These are phyloP conservation scores for Xylariales sp. DNA, from an alignment of 2,329 filamentous ascomycete species.

Conservation along the genomic window DNA sequence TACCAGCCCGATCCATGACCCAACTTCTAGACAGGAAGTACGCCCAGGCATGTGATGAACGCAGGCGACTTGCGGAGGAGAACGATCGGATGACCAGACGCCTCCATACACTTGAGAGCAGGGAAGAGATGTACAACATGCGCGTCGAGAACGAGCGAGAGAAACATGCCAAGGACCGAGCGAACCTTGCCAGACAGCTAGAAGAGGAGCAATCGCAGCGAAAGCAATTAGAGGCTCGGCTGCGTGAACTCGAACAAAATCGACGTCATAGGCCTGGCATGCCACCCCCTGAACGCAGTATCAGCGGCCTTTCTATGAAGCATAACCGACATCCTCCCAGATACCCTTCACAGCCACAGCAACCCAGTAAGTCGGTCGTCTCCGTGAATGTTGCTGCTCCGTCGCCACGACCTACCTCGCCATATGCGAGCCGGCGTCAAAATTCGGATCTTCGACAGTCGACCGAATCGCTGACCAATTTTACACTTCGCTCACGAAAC, in stretches of 20 bases:
- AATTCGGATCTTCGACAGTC: slow-evolving; percentile 10
- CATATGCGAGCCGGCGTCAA: slow-evolving; percentile 4
- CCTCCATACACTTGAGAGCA: slow-evolving; percentile 32
- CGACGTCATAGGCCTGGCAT: slow-evolving; percentile 6
- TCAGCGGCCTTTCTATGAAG: slow-evolving; percentile 13
- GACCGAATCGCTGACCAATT: slow-evolving; percentile 15
- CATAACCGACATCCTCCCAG: slow-evolving; percentile 9
- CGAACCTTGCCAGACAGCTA: slow-evolving; percentile 29
- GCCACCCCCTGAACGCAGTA: slow-evolving; percentile 11
- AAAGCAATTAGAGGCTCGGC: slow-evolving; percentile 14
- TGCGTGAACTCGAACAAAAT: slow-evolving; percentile 23
- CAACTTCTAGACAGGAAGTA: slow-evolving; percentile 31
- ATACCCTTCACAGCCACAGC: slow-evolving; percentile 1
- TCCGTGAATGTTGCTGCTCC: neutral
- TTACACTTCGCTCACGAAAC: slow-evolving; percentile 28
- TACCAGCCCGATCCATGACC: slow-evolving; percentile 27
- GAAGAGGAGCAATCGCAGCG: slow-evolving; percentile 30
- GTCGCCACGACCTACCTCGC: slow-evolving; percentile 10
- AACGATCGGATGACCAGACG: slow-evolving; percentile 28
- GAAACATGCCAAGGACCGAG: slow-evolving; percentile 27
- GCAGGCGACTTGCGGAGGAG: slow-evolving; percentile 24
- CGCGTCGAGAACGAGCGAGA: slow-evolving; percentile 32
- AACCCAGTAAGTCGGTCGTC: neutral
- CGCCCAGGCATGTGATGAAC: slow-evolving; percentile 19
- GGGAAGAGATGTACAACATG: slow-evolving; percentile 34